Evolutionary conservation across 306 rosid genomes (phyloP), one percentile per base, ranked within the genome.

Genomic region (Cicer cuneatum): DNA sequence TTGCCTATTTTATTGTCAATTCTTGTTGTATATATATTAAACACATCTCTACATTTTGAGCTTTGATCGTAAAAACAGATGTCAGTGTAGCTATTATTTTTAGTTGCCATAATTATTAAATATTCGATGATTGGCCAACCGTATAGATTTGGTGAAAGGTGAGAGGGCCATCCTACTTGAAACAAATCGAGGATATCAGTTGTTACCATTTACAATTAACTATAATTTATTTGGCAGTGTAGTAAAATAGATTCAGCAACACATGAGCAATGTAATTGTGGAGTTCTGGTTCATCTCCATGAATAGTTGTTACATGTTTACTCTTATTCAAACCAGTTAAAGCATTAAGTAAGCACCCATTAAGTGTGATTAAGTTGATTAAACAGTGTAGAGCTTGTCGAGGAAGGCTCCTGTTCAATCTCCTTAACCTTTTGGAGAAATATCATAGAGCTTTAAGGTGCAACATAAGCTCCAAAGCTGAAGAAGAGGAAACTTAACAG

Each of bases 21-120:
- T 81, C 51, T 47, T 65, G 49, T 45, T 83, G 82, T 84, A 54
- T 59, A 71, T 76, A 72, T 59, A 58, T 29, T 60, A 37, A 52
- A 72, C 70, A 52, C 63, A 41, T n/a, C 2, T n/a, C 2, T 7
- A 14, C 39, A 48, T 67, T 43, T 66, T 24, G 62, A 64, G 33
- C 24, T 29, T 71, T 63, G 40, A 57, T 49, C 75, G 82, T 71
- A 71, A 65, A 74, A 73, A 16, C 62, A 75, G 58, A 63, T 42
- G 39, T 21, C 15, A 16, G 15, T 56, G 63, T 12, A 59, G 37
- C 35, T 29, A 29, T 29, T 19, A 40, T 11, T 15, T 63, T 64
- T 62, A 29, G 33, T 53, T 61, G 58, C 29, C 64, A 42, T 49
- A 7, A 40, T 1, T 60, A 7, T 37, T 57, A 57, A 66, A 72